Percentiles rank a stretch among this genome's conserved stretches.
These are phyloP conservation scores for Fusarium oxysporum DNA, from an alignment of 2,329 filamentous ascomycete species.

Conservation along the genomic window DNA sequence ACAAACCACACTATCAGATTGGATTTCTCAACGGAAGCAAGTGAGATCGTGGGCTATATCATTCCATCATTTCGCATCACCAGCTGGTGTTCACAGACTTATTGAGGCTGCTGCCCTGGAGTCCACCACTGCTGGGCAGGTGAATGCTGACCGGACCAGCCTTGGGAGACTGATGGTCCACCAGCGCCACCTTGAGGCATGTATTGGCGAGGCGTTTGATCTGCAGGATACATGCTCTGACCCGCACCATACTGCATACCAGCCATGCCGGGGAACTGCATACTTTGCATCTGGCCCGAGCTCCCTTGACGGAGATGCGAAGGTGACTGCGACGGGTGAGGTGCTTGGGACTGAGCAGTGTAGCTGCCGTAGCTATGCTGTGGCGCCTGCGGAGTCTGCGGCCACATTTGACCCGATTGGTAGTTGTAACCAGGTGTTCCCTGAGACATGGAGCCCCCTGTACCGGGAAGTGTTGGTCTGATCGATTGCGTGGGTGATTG, in stretches of 20 bases:
- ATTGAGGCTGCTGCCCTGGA: constrained; percentile 61
- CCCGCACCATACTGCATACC: constrained; percentile 67
- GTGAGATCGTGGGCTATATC: constrained; percentile 31
- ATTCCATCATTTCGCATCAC: constrained; percentile 40
- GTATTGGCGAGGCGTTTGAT: constrained; percentile 74
- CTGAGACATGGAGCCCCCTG: constrained; percentile 64
- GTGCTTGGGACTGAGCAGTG: constrained; percentile 64
- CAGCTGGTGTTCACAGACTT: constrained; percentile 1
- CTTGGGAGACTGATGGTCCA: constrained; percentile 62
- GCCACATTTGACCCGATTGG: constrained; percentile 72
- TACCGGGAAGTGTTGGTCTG: constrained; percentile 70
- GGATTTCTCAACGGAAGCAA: constrained; percentile 25
- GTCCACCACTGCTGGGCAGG: constrained; percentile 70
- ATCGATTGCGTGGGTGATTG: constrained; percentile 68
- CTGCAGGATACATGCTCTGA: constrained; percentile 69
- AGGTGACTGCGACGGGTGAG: constrained; percentile 65
- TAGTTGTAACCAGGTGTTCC: constrained; percentile 71
- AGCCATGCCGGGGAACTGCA: constrained; percentile 74
- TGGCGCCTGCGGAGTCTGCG: constrained; percentile 72
- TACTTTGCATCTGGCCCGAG: constrained; percentile 66
- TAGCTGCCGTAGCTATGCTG: constrained; percentile 67
- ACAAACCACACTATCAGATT: constrained; percentile 19
- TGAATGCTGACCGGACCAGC: constrained; percentile 71
- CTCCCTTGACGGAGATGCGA: constrained; percentile 70
- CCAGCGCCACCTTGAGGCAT: constrained; percentile 71